Evolutionary conservation across 805 yeast species (phyloP).

Genomic region (Monosporozyma solicola): DNA sequence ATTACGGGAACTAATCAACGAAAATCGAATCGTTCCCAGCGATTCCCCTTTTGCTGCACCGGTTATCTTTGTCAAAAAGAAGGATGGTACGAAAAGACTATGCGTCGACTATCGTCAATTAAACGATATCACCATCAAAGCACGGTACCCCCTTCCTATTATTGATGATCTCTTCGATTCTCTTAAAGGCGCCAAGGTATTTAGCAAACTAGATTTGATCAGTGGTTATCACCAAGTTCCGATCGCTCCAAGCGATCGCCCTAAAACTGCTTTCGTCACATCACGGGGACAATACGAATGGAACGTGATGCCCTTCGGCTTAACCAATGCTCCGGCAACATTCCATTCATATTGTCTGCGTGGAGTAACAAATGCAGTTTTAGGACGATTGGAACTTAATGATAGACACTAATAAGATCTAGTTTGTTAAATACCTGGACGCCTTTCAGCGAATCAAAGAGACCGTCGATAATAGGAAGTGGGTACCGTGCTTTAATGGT

Average conservation of each 20-base stretch:
- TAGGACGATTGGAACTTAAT: too few species aligned
- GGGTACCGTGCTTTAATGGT: constrained; percentile 6
- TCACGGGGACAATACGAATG: constrained; percentile 11
- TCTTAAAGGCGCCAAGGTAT: not conserved
- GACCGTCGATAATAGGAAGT: not conserved
- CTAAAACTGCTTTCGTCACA: constrained; percentile 10
- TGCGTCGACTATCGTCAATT: constrained; percentile 6
- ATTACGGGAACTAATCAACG: not conserved
- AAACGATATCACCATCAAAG: constrained; percentile 5
- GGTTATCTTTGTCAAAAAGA: not conserved
- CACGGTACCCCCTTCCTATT: constrained; percentile 1
- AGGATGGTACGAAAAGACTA: not conserved
- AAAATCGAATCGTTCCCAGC: not conserved
- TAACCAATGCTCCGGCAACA: constrained; percentile 1
- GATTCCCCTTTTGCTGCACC: constrained; percentile 1
- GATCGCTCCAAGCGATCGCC: constrained; percentile 5
- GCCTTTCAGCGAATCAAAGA: not conserved
- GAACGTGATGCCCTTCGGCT: constrained; percentile 9
- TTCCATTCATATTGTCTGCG: too few species aligned
- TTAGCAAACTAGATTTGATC: constrained; percentile 7
- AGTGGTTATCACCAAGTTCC: constrained; percentile 13
- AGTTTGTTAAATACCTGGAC: too few species aligned
- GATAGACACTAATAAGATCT: too few species aligned
- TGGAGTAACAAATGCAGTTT: too few species aligned
- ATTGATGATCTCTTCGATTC: constrained; percentile 1